Base-by-base conservation (phyloP, 2,329 filamentous ascomycete species). In the Fusarium continuum region DNA sequence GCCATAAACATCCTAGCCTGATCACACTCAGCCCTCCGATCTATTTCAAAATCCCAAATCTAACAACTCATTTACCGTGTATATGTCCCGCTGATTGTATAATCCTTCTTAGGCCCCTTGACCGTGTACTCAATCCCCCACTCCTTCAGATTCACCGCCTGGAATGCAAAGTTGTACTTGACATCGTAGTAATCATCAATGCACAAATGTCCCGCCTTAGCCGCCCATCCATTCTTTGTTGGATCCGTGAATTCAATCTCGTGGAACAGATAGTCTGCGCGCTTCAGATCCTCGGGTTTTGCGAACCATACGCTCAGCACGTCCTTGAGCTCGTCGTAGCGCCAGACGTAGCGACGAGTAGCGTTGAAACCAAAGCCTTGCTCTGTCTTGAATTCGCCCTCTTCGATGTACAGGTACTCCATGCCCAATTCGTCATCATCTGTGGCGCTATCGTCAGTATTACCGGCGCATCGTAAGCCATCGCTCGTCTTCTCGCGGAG, bases 221-320 rank as follows among this genome's bases (percentile, higher is more conserved):
- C 90, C 35, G 78, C 75, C 86, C 89, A 91, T 1, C 83, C 83
- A 49, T 76, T 76, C 0, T 73, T 68, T 0, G 73, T 62, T 14
- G 72, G 57, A 4, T 67, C 61, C 19, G 78, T 55, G 65, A 93
- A 91, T 54, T 89, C 83, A n/a, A 93, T 77, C 61, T 88, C 83
- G 68, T 93, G 90, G 74, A 93, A 94, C 17, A 93, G 77, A 62
- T 92, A 90, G 70, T 92, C 90, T 0, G 88, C 87, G 13, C 82
- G 81, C 50, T 79, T 79, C 14, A 80, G 75, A 63, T 91, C 87
- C 14, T 89, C 85, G 1, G 83, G 80, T 62, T 87, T 86, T 32
- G 86, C 86, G 67, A 93, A 93, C 90, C 90, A 93, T 2, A 90
- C 87, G 57, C 85, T 90, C 19, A 93, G 77, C 23, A 73, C 75